These are phyloP conservation scores for Trametes meyenii DNA, from an alignment of 768 basidiomycete species.

Conservation along the genomic window DNA sequence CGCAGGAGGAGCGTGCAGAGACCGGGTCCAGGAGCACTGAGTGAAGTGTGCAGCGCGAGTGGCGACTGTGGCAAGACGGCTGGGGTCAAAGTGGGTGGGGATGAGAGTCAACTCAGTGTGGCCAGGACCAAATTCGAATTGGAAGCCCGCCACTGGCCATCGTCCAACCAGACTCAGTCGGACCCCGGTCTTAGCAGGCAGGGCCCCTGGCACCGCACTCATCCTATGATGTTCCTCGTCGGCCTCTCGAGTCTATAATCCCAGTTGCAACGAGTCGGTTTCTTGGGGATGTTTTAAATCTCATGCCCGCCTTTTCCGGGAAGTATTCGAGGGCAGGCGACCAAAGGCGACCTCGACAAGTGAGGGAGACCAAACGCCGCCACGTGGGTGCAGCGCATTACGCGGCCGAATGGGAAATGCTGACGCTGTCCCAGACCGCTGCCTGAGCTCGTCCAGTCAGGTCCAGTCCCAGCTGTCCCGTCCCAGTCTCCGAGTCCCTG, in stretches of 20 bases:
- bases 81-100: background rate
- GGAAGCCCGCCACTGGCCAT: constrained; percentile 2
- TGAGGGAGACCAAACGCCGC: constrained; percentile 10
- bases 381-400: constrained; percentile 5
- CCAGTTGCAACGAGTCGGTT: too few species aligned
- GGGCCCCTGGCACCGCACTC: background rate
- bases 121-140: background rate
- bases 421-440: constrained; percentile 14
- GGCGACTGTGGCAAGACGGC: background rate
- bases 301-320: too few species aligned
- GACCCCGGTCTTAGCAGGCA: constrained; percentile 1
- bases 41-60: background rate
- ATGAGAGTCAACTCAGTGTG: background rate
- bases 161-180: constrained; percentile 9
- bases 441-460: background rate
- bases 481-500: constrained; percentile 6
- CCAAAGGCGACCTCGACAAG: too few species aligned
- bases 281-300: too few species aligned
- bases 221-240: background rate
- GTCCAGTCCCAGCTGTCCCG: constrained; percentile 5
- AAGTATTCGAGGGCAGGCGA: too few species aligned
- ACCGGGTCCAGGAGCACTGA: background rate
- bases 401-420: background rate
- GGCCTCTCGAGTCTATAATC: too few species aligned
- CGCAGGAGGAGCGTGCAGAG: background rate